Conservation (phyloP, 129 eudicot genomes). For the Flaveria trinervia region DNA sequence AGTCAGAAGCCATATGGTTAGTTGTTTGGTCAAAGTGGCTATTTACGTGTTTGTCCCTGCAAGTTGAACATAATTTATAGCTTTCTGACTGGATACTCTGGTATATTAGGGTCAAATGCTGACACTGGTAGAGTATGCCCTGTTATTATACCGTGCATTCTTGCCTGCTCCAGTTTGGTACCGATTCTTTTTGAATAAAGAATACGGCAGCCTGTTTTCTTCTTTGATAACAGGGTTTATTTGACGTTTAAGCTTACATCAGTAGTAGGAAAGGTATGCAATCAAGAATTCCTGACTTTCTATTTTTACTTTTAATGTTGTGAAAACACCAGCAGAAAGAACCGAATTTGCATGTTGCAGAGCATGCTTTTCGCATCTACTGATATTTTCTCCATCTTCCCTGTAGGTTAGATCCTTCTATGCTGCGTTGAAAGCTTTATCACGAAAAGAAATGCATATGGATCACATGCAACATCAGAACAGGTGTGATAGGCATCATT, state of each 20-base stretch:
- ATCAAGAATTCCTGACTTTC: not conserved
- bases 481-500: constrained; percentile 41
- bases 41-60: not conserved
- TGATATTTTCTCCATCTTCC: not conserved
- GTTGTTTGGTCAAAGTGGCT: not conserved
- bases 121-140: constrained; percentile 58
- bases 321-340: no score
- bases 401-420: constrained; percentile 57
- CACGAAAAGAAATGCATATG: constrained; percentile 69
- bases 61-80: not conserved
- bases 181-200: constrained; percentile 68
- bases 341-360: no score
- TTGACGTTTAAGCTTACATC: constrained; percentile 70
- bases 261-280: constrained; percentile 57
- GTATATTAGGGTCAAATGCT: constrained; percentile 58
- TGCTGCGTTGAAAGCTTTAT: constrained; percentile 63
- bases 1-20: not conserved
- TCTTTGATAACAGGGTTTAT: constrained; percentile 64
- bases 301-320: not conserved
- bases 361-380: not conserved
- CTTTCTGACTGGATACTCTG: constrained; percentile 9
- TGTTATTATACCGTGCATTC: constrained; percentile 64
- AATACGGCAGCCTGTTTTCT: constrained; percentile 69
- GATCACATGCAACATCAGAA: constrained; percentile 64
- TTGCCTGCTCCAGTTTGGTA: constrained; percentile 79